A percentile compares a stretch with the other conserved stretches of the same genome.
Evolutionary conservation across 1,284 basidiomycete species (phyloP).

Genomic region (Leucoagaricus sp.): DNA sequence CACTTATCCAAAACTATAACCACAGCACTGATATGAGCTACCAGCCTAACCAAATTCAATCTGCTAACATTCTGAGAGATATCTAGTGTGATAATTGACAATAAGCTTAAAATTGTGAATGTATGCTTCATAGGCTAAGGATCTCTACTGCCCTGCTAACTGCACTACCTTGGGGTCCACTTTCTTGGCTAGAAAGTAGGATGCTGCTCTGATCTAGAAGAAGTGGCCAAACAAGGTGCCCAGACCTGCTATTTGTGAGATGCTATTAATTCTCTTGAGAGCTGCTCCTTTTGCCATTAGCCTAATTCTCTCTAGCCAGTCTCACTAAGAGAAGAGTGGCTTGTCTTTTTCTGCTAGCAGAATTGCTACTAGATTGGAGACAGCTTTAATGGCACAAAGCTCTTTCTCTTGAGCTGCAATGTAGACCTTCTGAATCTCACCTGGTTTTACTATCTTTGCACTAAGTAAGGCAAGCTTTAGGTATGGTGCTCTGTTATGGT

Average conservation of each 20-base stretch:
- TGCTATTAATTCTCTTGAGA: slow-evolving; percentile 27
- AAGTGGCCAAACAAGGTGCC: slow-evolving; percentile 37
- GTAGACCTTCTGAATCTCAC: slow-evolving; percentile 31
- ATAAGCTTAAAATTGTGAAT: slow-evolving; percentile 17
- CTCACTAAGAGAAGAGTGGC: not conserved
- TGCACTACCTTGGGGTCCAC: slow-evolving; percentile 32
- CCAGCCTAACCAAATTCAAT: not conserved
- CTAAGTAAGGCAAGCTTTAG: not conserved
- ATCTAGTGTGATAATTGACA: not conserved
- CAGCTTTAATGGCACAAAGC: slow-evolving; percentile 28
- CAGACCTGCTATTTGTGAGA: slow-evolving; percentile 25
- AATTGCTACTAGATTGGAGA: slow-evolving; percentile 28
- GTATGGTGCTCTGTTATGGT: slow-evolving; percentile 12
- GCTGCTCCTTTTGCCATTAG: slow-evolving; percentile 30
- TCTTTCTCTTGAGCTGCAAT: slow-evolving; percentile 22
- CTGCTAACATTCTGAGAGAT: not conserved
- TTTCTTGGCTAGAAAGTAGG: slow-evolving; percentile 29
- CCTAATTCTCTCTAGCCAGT: slow-evolving; percentile 16
- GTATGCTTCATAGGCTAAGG: slow-evolving; percentile 19
- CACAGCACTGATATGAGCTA: not conserved
- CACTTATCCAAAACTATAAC: not conserved
- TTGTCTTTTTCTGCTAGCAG: slow-evolving; percentile 25
- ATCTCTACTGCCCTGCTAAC: slow-evolving; percentile 18
- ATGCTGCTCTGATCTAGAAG: slow-evolving; percentile 25
- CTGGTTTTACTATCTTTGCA: slow-evolving; percentile 14